Evolutionary conservation across 2,329 filamentous ascomycete species (phyloP).

Genomic region (Curvularia spicifera): DNA sequence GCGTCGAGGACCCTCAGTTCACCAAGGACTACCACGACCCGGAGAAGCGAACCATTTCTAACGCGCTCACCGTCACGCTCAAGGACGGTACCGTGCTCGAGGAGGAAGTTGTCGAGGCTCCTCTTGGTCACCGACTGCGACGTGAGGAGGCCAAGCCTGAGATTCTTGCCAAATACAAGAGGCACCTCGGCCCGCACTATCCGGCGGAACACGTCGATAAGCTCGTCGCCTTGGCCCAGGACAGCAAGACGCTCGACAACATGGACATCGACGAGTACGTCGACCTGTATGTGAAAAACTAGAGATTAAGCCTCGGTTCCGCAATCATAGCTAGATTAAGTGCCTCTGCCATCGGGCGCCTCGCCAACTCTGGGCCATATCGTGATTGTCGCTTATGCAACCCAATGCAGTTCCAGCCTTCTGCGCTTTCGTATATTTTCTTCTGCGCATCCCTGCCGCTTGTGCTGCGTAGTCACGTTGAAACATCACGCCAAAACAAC

Average conservation of each 20-base stretch:
- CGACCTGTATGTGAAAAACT: conserved; percentile 74
- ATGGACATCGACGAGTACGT: conserved; percentile 93
- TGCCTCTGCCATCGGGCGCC: conserved; percentile 13
- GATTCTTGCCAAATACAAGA: conserved; percentile 94
- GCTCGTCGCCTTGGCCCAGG: conserved; percentile 79
- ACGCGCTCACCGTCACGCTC: conserved; percentile 91
- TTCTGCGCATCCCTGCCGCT: conserved; percentile 20
- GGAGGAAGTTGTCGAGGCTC: conserved; percentile 91
- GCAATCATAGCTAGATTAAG: conserved; percentile 36
- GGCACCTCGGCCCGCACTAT: conserved; percentile 86
- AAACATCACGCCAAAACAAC: conserved; percentile 8
- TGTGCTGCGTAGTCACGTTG: conserved; percentile 12
- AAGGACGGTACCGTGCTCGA: conserved; percentile 92
- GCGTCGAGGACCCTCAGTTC: conserved; percentile 94
- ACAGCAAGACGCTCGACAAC: conserved; percentile 75
- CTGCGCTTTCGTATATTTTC: conserved; percentile 12
- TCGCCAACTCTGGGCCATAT: conserved; percentile 18
- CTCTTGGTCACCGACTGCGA: conserved; percentile 87
- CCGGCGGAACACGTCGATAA: conserved; percentile 77
- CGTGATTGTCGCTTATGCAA: conserved; percentile 21
- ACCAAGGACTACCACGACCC: conserved; percentile 96
- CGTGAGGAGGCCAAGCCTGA: conserved; percentile 97
- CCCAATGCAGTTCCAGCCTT: conserved; percentile 14
- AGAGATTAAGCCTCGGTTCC: conserved; percentile 20
- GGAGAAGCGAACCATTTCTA: conserved; percentile 91